A percentile compares a stretch with the other conserved stretches of the same genome.
These are phyloP conservation scores for Pulveroboletus sp. DNA, from an alignment of 768 basidiomycete genomes.

Conservation along the genomic window DNA sequence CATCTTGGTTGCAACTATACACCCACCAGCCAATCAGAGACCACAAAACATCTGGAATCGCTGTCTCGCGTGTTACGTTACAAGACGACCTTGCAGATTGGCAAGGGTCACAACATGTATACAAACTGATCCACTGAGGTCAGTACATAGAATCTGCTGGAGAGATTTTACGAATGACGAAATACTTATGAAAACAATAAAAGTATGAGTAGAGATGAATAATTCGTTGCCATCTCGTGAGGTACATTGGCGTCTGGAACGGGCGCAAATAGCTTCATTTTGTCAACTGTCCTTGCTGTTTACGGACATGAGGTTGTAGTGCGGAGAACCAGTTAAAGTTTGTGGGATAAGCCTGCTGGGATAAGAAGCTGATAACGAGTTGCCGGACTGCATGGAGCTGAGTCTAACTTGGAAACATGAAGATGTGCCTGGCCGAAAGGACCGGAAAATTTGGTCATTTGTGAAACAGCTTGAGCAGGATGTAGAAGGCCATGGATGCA, in stretches of 20 bases:
- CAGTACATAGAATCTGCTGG: too few relatives aligned
- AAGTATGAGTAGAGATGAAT: conserved; percentile 17
- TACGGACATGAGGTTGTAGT: conserved; percentile 16
- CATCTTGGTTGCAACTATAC: too few relatives aligned
- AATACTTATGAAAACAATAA: conserved; percentile 5
- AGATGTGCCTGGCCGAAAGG: neutral
- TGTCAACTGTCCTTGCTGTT: conserved; percentile 16
- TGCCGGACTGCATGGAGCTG: neutral
- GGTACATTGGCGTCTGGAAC: conserved; percentile 21
- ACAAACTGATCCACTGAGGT: too few relatives aligned
- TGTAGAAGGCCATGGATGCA: too few relatives aligned
- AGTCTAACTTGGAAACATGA: neutral
- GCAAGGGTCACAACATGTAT: too few relatives aligned
- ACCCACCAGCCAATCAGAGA: too few relatives aligned
- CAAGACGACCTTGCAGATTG: too few relatives aligned
- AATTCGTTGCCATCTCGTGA: conserved; percentile 24
- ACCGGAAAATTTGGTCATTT: neutral
- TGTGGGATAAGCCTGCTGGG: conserved; percentile 12
- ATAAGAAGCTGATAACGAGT: conserved; percentile 23
- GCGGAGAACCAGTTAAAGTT: conserved; percentile 26
- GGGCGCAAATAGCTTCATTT: conserved; percentile 23
- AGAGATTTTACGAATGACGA: too few relatives aligned
- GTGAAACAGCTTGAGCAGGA: too few relatives aligned
- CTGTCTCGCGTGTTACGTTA: too few relatives aligned
- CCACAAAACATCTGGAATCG: too few relatives aligned